Evolutionary conservation across 371 early-diverging fungal genomes (phyloP).

Genomic region (Rhizopus sp.): DNA sequence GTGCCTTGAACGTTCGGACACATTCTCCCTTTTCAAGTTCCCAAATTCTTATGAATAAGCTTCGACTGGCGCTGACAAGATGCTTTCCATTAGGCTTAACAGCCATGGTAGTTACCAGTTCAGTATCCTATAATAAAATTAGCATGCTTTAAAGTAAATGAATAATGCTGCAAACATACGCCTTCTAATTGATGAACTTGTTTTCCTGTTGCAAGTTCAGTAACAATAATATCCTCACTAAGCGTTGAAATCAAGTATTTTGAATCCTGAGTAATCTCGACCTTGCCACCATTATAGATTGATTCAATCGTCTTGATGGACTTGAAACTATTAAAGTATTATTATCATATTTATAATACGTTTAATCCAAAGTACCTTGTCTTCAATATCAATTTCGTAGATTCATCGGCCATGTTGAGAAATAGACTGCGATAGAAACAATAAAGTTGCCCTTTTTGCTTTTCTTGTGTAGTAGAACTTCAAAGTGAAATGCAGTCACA

Average conservation of each 20-base stretch:
- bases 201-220: constrained; percentile 75
- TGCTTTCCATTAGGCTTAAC: constrained; percentile 78
- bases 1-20: constrained; percentile 77
- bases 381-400: constrained; percentile 28
- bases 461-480: neutral
- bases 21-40: constrained; percentile 71
- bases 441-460: constrained; percentile 5
- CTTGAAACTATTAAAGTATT: constrained; percentile 61
- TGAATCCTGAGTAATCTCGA: constrained; percentile 71
- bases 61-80: constrained; percentile 81
- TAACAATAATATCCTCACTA: constrained; percentile 83
- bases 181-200: constrained; percentile 70
- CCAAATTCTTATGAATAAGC: constrained; percentile 78
- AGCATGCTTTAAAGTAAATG: neutral
- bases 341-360: neutral
- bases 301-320: constrained; percentile 82
- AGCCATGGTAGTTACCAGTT: constrained; percentile 86
- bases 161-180: constrained; percentile 33
- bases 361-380: constrained; percentile 16
- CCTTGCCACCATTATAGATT: constrained; percentile 93
- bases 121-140: constrained; percentile 64
- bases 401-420: constrained; percentile 30
- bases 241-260: constrained; percentile 73
- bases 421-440: neutral
- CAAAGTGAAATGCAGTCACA: constrained; percentile 5